phyloP scores from a whole-genome alignment of 495 filamentous ascomycete species.

The Talaromyces trachyspermus region DNA sequence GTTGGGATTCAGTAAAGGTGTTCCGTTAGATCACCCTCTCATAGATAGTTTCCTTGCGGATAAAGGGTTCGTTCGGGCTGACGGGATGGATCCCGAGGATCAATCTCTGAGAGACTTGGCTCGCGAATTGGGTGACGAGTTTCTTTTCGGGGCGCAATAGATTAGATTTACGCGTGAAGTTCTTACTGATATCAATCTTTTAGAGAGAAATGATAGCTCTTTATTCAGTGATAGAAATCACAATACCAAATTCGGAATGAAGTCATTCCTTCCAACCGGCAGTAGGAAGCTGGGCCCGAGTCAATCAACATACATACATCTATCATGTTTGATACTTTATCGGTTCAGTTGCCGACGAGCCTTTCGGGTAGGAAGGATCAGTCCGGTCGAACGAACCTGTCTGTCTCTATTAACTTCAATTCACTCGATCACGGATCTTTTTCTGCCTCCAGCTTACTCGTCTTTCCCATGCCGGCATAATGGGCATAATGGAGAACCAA shows the following conservation, averaged over 20 bases:
- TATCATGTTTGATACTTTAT: neutral
- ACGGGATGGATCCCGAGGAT: conserved; percentile 11
- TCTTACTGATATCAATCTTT: too few species aligned
- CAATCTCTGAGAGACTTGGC: conserved; percentile 9
- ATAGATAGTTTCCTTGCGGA: conserved; percentile 14
- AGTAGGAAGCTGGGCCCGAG: conserved; percentile 1
- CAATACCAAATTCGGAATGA: neutral
- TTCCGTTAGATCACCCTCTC: conserved; percentile 10
- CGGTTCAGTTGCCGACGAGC: neutral
- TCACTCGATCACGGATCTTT: conserved; percentile 1
- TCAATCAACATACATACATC: conserved; percentile 1
- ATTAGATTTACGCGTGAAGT: conserved; percentile 3
- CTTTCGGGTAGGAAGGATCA: neutral
- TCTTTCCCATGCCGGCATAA: conserved; percentile 3
- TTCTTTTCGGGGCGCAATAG: conserved; percentile 10
- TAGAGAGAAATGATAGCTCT: conserved; percentile 3
- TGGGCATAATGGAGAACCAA: conserved; percentile 6
- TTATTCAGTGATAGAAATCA: conserved; percentile 5
- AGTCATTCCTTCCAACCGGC: neutral
- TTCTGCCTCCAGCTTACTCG: conserved; percentile 1
- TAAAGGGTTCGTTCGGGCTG: conserved; percentile 6
- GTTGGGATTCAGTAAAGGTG: conserved; percentile 4
- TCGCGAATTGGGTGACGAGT: conserved; percentile 10
- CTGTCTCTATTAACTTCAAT: conserved; percentile 2
- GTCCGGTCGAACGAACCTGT: too few species aligned